Evolutionary conservation across 2,329 filamentous ascomycete genomes (phyloP).

Genomic region (Xylariaceae sp.): DNA sequence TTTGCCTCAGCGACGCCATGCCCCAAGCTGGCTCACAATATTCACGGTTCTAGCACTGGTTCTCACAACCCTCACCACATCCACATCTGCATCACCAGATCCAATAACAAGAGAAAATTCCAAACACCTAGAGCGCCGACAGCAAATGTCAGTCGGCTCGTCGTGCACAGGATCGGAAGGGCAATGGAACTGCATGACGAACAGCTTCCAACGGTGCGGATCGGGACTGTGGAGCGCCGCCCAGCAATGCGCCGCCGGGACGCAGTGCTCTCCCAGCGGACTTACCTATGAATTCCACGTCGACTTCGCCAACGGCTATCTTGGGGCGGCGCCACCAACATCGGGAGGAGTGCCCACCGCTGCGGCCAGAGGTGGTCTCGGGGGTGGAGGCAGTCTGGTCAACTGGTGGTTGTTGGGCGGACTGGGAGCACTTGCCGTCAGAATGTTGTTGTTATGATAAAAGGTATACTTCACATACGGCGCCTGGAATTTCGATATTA

Average conservation of each 20-base stretch:
- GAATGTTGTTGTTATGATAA: background rate
- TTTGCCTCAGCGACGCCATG: too few relatives aligned
- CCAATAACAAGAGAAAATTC: too few relatives aligned
- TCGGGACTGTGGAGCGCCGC: constrained; percentile 53
- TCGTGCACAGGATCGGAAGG: constrained; percentile 53
- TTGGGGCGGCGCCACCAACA: constrained; percentile 21
- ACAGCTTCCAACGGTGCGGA: constrained; percentile 58
- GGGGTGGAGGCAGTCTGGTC: background rate
- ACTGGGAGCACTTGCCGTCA: background rate
- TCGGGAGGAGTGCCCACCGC: background rate
- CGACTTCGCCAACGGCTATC: constrained; percentile 33
- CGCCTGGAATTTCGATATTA: background rate
- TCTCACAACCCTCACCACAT: too few relatives aligned
- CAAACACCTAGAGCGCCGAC: too few relatives aligned
- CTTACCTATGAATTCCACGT: constrained; percentile 50
- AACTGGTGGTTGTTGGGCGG: constrained; percentile 5
- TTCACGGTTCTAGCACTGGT: too few relatives aligned
- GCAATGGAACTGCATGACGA: constrained; percentile 62
- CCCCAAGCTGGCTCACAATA: too few relatives aligned
- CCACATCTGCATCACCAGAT: too few relatives aligned
- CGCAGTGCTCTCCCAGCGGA: constrained; percentile 53
- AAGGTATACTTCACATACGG: too few relatives aligned
- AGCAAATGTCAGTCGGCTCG: constrained; percentile 46
- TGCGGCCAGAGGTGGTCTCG: background rate
- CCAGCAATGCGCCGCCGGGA: constrained; percentile 53